Conservation (phyloP, 2,329 filamentous ascomycete species). For the Fusarium oxysporum region DNA sequence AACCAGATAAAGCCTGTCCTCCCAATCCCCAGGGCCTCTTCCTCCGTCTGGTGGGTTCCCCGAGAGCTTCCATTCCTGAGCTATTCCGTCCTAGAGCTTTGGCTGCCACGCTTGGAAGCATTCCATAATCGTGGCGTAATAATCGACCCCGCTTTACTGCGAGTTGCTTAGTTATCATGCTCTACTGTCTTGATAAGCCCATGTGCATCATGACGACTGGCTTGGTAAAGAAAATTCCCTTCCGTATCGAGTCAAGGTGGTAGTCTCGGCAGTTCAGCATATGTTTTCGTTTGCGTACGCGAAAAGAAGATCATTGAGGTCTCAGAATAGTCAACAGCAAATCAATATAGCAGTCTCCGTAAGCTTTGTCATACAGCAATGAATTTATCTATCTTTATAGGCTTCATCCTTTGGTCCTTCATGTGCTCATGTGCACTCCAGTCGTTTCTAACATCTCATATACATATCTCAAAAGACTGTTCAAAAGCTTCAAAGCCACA, state of each 20-base stretch:
- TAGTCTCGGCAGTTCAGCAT: not conserved
- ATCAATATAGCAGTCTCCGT: not conserved
- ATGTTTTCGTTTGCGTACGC: not conserved
- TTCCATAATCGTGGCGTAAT: constrained; percentile 47
- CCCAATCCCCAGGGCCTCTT: constrained; percentile 4
- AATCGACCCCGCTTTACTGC: constrained; percentile 40
- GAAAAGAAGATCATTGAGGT: not conserved
- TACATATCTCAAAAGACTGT: constrained; percentile 21
- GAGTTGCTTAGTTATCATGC: constrained; percentile 33
- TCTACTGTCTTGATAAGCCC: constrained; percentile 37
- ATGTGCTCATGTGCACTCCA: constrained; percentile 28
- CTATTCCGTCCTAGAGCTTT: constrained; percentile 18
- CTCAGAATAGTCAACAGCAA: not conserved
- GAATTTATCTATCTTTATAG: constrained; percentile 38
- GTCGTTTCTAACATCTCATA: constrained; percentile 25
- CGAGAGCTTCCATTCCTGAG: constrained; percentile 5
- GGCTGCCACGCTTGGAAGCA: constrained; percentile 13
- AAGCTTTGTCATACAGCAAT: constrained; percentile 1
- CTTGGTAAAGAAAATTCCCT: constrained; percentile 13
- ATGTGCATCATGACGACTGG: constrained; percentile 25
- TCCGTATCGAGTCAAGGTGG: not conserved
- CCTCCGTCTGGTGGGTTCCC: constrained; percentile 13
- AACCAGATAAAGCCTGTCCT: constrained; percentile 9
- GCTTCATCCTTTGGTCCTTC: constrained; percentile 28
- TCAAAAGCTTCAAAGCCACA: not conserved